Conservation (phyloP, 495 filamentous ascomycete species). For the Tuber borchii region DNA sequence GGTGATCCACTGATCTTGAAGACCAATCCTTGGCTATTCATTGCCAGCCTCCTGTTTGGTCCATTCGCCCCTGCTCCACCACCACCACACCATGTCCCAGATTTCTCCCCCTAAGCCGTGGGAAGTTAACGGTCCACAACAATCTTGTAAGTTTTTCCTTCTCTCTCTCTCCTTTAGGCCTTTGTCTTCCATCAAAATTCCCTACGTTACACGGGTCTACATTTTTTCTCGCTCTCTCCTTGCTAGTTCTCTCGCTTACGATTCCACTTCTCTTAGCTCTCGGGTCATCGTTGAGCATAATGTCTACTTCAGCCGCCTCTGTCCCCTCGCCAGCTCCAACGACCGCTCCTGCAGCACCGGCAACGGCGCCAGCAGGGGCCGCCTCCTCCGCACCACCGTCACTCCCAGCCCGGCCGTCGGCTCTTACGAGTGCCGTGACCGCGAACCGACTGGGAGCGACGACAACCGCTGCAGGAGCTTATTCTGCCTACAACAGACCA, state of each 20-base stretch:
- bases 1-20: not conserved
- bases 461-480: conserved; percentile 50
- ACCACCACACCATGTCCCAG: conserved; percentile 40
- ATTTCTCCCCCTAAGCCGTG: conserved; percentile 92
- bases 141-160: conserved; percentile 49
- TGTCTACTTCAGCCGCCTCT: conserved; percentile 43
- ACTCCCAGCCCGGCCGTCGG: conserved; percentile 72
- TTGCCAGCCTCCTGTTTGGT: conserved; percentile 25
- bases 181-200: not conserved
- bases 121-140: conserved; percentile 67
- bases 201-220: conserved; percentile 19
- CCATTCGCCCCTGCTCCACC: conserved; percentile 11
- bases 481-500: conserved; percentile 57
- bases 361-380: conserved; percentile 46
- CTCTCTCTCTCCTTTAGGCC: conserved; percentile 21
- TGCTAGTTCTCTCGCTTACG: not conserved
- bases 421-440: conserved; percentile 65
- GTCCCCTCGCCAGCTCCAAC: conserved; percentile 43
- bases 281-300: conserved; percentile 18
- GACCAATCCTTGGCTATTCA: conserved; percentile 4
- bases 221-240: not conserved
- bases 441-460: conserved; percentile 54
- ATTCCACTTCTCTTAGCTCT: conserved; percentile 11
- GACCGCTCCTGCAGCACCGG: conserved; percentile 44
- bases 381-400: conserved; percentile 54